Evolutionary conservation across 2,329 filamentous ascomycete species (phyloP).

Genomic region (Penicillium palitans): DNA sequence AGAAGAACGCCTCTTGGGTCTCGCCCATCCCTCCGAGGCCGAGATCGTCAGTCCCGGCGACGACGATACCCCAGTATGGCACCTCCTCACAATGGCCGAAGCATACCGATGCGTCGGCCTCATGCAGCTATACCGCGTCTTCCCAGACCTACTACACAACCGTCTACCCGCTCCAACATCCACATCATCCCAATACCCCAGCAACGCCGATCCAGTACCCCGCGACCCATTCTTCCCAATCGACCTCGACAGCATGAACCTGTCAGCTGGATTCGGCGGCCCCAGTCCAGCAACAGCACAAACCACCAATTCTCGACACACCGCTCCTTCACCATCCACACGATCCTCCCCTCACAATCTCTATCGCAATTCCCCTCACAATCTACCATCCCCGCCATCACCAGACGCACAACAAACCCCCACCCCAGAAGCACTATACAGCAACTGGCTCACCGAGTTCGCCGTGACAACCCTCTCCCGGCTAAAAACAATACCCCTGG

Average conservation of each 20-base stretch:
- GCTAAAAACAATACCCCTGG: slow-evolving; percentile 52
- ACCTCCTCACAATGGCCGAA: slow-evolving; percentile 56
- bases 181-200: slow-evolving; percentile 3
- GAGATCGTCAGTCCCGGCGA: slow-evolving; percentile 55
- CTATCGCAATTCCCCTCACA: slow-evolving; percentile 17
- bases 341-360: slow-evolving; percentile 11
- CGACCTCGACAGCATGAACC: slow-evolving; percentile 26
- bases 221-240: slow-evolving; percentile 26
- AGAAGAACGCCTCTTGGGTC: slow-evolving; percentile 50
- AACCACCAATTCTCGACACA: background rate
- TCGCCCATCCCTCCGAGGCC: slow-evolving; percentile 49
- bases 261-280: slow-evolving; percentile 21
- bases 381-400: slow-evolving; percentile 12
- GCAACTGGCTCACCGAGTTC: slow-evolving; percentile 52
- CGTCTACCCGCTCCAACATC: slow-evolving; percentile 35
- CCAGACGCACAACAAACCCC: background rate
- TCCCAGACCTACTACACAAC: slow-evolving; percentile 52
- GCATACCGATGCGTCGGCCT: slow-evolving; percentile 55
- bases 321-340: background rate
- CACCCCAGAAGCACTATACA: slow-evolving; percentile 22
- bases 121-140: slow-evolving; percentile 56
- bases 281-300: background rate
- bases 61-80: slow-evolving; percentile 53
- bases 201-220: slow-evolving; percentile 1
- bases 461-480: slow-evolving; percentile 53